A percentile compares a stretch with the other conserved stretches of the same genome.
phyloP scores from a whole-genome alignment of 2,329 filamentous ascomycete genomes.

The Westerdykella aurantiaca region DNA sequence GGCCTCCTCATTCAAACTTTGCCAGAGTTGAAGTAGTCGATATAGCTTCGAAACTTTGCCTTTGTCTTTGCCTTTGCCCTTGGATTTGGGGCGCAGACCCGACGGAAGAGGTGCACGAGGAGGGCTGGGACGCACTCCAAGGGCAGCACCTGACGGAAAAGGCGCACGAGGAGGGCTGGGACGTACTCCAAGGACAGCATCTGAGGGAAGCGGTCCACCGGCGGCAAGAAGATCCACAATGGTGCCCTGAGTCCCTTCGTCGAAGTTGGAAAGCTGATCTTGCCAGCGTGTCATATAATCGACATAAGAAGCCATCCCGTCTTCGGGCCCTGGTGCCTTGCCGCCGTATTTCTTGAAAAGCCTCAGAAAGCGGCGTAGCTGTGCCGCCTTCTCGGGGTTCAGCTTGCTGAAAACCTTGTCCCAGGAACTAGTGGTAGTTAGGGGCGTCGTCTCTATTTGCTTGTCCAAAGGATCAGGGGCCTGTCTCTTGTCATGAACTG shows the following conservation, averaged over 20 bases:
- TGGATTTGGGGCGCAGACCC: no score
- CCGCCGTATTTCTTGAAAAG: not conserved
- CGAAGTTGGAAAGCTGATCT: not conserved
- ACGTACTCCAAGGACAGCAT: not conserved
- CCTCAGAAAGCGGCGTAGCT: not conserved
- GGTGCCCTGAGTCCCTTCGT: not conserved
- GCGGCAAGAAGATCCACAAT: not conserved
- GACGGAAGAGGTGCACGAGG: no score
- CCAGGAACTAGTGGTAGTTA: not conserved
- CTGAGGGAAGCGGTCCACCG: not conserved
- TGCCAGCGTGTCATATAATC: not conserved
- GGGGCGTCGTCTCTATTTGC: not conserved
- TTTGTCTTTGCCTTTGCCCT: no score
- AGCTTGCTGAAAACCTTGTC: not conserved
- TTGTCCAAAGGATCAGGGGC: not conserved
- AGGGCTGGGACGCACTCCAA: no score
- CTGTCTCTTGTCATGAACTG: not conserved
- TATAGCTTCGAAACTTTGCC: no score
- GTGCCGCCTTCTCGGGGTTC: not conserved
- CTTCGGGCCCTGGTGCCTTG: not conserved
- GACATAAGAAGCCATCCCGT: not conserved
- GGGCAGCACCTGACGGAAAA: not conserved
- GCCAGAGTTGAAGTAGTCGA: no score
- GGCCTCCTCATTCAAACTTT: no score
- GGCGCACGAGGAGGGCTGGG: no score